These are phyloP conservation scores for Kingdonia uniflora DNA, from an alignment of 164 flowering plant genomes.

Conservation along the genomic window DNA sequence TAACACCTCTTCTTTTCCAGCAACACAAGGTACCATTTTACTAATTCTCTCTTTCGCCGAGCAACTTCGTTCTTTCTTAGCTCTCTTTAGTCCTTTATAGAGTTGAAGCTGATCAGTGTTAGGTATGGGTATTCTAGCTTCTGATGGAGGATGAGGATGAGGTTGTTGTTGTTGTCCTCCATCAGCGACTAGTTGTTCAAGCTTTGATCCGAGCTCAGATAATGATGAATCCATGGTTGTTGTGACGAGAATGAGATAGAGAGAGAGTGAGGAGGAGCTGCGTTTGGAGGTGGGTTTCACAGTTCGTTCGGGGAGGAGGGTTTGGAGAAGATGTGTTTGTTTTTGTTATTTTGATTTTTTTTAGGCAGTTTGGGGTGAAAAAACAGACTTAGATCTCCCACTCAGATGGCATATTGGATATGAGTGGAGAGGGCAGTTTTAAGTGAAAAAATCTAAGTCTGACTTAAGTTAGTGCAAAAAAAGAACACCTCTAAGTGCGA, in stretches of 20 bases:
- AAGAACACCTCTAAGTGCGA: no score
- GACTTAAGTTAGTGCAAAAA: no score
- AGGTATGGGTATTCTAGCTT: conserved; percentile 29
- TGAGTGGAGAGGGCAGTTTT: no score
- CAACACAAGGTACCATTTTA: conserved; percentile 96
- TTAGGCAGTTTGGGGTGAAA: no score
- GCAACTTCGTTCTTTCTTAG: conserved; percentile 75
- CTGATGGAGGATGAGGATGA: conserved; percentile 1
- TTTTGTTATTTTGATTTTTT: no score
- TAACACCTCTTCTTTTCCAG: conserved; percentile 99
- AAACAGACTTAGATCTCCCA: no score
- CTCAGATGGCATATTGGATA: no score
- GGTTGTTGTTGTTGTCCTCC: conserved; percentile 14
- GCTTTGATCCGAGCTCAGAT: conserved; percentile 35
- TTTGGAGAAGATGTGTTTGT: no score
- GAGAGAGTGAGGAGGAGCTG: no score
- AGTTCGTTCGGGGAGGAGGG: no score
- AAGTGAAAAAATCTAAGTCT: no score
- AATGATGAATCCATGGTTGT: conserved; percentile 44
- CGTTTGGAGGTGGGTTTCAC: no score
- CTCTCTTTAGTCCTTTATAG: conserved; percentile 70
- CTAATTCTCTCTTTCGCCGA: conserved; percentile 98
- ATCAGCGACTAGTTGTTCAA: conserved; percentile 26
- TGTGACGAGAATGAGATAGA: neutral
- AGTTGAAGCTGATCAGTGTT: conserved; percentile 35